A percentile compares a stretch with the other conserved stretches of the same genome.
Evolutionary conservation across 257 asterid genomes (phyloP).

Genomic region (Plantago major): DNA sequence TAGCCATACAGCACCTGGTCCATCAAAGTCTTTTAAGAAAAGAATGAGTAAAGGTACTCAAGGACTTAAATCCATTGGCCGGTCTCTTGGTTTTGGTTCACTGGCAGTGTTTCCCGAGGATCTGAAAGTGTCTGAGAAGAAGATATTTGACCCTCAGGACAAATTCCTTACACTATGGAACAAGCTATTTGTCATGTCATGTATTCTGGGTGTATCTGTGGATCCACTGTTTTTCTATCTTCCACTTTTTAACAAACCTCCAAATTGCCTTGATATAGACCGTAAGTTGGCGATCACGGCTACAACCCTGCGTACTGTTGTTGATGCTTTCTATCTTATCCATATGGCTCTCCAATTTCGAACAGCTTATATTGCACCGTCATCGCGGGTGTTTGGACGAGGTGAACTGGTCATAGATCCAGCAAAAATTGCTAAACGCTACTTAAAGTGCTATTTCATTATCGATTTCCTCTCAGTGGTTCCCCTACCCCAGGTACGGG

Average conservation of each 20-base stretch:
- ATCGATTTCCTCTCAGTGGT: constrained; percentile 88
- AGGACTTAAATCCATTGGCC: constrained; percentile 90
- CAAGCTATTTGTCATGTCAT: constrained; percentile 82
- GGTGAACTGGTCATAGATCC: constrained; percentile 99
- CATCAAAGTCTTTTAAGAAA: constrained; percentile 72
- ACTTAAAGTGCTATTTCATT: constrained; percentile 76
- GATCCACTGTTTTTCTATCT: constrained; percentile 96
- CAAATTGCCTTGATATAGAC: constrained; percentile 86
- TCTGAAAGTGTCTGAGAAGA: constrained; percentile 85
- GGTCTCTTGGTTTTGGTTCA: constrained; percentile 86
- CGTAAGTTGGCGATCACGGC: constrained; percentile 74
- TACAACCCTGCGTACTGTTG: constrained; percentile 80
- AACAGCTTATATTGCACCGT: constrained; percentile 97
- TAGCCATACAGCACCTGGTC: constrained; percentile 38
- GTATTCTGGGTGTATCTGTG: constrained; percentile 87
- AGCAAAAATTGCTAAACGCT: constrained; percentile 86
- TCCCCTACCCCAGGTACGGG: constrained; percentile 92
- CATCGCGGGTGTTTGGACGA: constrained; percentile 97
- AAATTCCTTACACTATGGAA: constrained; percentile 87
- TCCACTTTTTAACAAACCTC: constrained; percentile 65
- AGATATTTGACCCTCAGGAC: constrained; percentile 95
- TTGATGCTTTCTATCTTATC: constrained; percentile 85
- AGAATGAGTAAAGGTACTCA: constrained; percentile 90
- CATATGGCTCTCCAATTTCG: constrained; percentile 96
- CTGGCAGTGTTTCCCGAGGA: constrained; percentile 95